A percentile compares a stretch with the other conserved stretches of the same genome.
These are phyloP conservation scores for Talaromyces sp. DNA, from an alignment of 2,329 filamentous ascomycete genomes.

Conservation along the genomic window DNA sequence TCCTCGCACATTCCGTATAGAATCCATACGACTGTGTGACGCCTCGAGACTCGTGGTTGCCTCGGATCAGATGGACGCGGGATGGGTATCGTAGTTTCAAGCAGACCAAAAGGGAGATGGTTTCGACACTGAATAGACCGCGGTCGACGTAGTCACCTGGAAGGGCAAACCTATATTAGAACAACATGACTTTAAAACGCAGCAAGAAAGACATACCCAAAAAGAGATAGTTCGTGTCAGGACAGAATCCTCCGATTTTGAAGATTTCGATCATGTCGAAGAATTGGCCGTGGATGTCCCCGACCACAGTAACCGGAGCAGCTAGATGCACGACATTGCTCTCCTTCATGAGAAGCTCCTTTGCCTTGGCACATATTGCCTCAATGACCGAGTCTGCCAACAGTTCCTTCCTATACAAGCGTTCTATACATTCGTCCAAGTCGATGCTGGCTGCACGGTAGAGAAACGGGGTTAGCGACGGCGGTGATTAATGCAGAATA, in stretches of 20 bases:
- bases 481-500: not conserved
- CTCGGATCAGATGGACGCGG: conserved; percentile 91
- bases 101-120: conserved; percentile 94
- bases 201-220: conserved; percentile 61
- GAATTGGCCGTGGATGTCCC: conserved; percentile 98
- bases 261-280: conserved; percentile 99
- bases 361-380: conserved; percentile 98
- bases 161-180: not conserved
- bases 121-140: conserved; percentile 97
- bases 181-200: conserved; percentile 2
- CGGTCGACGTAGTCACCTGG: conserved; percentile 95
- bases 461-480: not conserved
- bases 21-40: conserved; percentile 99
- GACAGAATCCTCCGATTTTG: conserved; percentile 94
- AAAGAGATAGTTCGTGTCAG: conserved; percentile 97
- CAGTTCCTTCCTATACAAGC: conserved; percentile 94
- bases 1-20: conserved; percentile 95
- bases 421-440: conserved; percentile 95
- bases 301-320: conserved; percentile 93
- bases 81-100: conserved; percentile 94
- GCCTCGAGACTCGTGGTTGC: conserved; percentile 95
- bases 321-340: conserved; percentile 98
- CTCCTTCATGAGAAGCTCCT: conserved; percentile 98
- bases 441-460: conserved; percentile 76
- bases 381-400: conserved; percentile 97